Base-by-base conservation (phyloP, 2,329 filamentous ascomycete species). In the Pseudomassariella vexata region DNA sequence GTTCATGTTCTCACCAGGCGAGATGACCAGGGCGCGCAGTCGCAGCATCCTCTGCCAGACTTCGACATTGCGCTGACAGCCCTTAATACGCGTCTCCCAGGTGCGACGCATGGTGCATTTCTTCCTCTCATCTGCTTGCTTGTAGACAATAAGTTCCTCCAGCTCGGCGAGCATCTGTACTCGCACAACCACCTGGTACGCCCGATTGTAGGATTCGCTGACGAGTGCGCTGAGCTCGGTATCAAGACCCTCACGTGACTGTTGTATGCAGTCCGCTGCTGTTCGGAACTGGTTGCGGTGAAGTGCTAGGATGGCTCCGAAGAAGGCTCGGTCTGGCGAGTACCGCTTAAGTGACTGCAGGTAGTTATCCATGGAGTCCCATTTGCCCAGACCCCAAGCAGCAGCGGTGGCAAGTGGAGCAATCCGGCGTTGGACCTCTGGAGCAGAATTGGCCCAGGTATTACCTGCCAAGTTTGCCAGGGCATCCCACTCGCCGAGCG, bases 21-120 rank as follows among this genome's bases (percentile, higher is more conserved):
- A 82, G 39, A 96, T 90, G 37, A 99, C 92, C 31, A 99, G 70
- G 14, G 88, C 85, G 38, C 92, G 80, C 19, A 98, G 80, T 53
- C 95, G 92, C 34, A 99, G 78, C 87, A 96, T 96, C 38, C 92
- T 79, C 55, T 95, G 89, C 92, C 92, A 99, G 3, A 96, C 87
- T 52, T 99, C 92, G 14, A 95, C 89, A 48, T 96, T 95, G 36
- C 92, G 83, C 57, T 98, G 90, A 46, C 92, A 95, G 10, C 92
- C 92, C 53, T 92, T 85, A 18, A 99, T 70, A 48, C 92, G 82
- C 48, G 85, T 92, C 61, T 95, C 94, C 92, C 92, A 99, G 1
- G 92, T 96, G 46, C 79, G 74, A 23, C 90, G 81, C 81, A 98
- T 88, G 1, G 86, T 88, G 18, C 83, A 83, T 57, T 92, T 86